Conservation (phyloP, 441 rosid species). For the Erysimum cheiri region DNA sequence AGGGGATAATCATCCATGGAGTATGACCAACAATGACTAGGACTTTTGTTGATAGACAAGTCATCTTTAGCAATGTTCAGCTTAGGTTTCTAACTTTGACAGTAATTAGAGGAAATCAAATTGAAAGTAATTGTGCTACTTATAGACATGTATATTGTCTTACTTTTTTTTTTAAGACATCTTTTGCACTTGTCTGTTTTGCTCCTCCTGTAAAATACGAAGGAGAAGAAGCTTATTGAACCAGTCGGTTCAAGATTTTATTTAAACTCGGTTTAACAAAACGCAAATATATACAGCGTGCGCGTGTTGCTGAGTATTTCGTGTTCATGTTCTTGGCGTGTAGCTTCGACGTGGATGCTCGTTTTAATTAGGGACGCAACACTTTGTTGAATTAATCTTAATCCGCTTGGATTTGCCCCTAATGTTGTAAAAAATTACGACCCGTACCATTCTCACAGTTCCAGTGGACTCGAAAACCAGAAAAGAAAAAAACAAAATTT, state of each 20-base stretch:
- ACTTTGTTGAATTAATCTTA: background rate
- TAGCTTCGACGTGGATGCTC: conserved; percentile 22
- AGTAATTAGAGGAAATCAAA: background rate
- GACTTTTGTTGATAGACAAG: conserved; percentile 12
- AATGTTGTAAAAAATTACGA: conserved; percentile 27
- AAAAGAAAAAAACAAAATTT: conserved; percentile 15
- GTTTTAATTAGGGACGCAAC: background rate
- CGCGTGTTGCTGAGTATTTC: background rate
- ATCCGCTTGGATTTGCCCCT: background rate
- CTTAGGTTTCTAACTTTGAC: background rate
- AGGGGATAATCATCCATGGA: conserved; percentile 10
- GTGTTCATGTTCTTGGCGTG: conserved; percentile 17
- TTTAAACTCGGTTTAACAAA: background rate
- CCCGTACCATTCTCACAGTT: conserved; percentile 31
- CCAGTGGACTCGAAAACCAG: conserved; percentile 33
- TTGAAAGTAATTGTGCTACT: background rate
- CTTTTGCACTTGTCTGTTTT: background rate
- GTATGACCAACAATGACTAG: background rate
- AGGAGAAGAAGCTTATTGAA: background rate
- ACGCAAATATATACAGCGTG: background rate
- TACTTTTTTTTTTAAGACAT: background rate
- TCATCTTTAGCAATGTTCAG: conserved; percentile 10
- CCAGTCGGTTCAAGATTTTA: conserved; percentile 1
- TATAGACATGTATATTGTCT: conserved; percentile 1
- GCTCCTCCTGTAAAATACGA: background rate